A percentile compares a stretch with the other conserved stretches of the same genome.
Evolutionary conservation across 495 filamentous ascomycete species (phyloP).

Genomic region (Hypomontagnella submonticulosa): DNA sequence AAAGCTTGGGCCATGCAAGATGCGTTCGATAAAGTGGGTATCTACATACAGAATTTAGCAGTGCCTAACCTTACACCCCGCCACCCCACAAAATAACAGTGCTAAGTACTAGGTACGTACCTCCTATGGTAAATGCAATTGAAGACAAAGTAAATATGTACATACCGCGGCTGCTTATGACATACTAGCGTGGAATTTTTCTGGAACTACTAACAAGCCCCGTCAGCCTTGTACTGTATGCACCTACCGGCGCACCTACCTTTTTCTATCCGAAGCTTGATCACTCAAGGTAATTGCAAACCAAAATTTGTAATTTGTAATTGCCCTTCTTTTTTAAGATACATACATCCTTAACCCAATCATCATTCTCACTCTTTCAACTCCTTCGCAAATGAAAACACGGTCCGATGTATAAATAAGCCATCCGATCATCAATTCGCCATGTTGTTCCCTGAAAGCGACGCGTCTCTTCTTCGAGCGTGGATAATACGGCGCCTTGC

Average conservation of each 20-base stretch:
- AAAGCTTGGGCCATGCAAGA: slow-evolving; percentile 13
- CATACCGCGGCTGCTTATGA: no score
- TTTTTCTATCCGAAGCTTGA: no score
- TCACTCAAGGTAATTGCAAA: slow-evolving; percentile 11
- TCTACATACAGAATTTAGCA: no score
- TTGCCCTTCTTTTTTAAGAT: no score
- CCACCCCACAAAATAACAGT: no score
- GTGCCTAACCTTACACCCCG: no score
- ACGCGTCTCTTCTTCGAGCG: slow-evolving; percentile 77
- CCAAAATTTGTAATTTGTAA: slow-evolving; percentile 2
- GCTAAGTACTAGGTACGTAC: neutral
- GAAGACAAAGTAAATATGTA: no score
- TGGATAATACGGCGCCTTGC: slow-evolving; percentile 94
- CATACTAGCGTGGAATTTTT: slow-evolving; percentile 30
- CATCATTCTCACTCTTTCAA: neutral
- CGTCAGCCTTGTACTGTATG: slow-evolving; percentile 30
- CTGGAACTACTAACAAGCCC: slow-evolving; percentile 31
- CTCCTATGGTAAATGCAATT: no score
- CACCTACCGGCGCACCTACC: no score
- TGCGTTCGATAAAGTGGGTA: neutral
- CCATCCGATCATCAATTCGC: slow-evolving; percentile 22
- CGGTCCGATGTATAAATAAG: slow-evolving; percentile 10
- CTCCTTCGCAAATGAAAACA: neutral
- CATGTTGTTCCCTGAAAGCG: slow-evolving; percentile 84
- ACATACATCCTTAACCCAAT: no score